Evolutionary conservation across 108 stramenopile species (phyloP).

Genomic region (Chaetoceros tenuissimus): DNA sequence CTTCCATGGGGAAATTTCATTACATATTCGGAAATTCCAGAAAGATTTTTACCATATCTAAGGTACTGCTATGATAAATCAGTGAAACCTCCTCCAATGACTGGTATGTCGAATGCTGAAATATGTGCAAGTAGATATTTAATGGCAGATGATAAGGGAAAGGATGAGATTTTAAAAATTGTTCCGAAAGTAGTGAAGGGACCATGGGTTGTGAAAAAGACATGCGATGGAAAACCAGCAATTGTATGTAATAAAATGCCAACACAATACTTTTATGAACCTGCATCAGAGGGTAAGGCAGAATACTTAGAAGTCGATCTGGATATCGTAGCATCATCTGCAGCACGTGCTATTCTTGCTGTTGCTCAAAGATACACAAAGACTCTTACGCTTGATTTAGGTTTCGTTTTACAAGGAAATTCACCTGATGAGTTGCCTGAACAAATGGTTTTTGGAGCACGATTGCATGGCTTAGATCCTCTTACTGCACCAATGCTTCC

Average conservation of each 20-base stretch:
- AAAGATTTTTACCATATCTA: conserved; percentile 56
- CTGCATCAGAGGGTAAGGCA: conserved; percentile 31
- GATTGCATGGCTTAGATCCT: conserved; percentile 83
- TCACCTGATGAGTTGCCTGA: conserved; percentile 68
- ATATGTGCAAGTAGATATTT: conserved; percentile 49
- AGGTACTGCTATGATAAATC: conserved; percentile 34
- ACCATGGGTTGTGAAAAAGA: conserved; percentile 73
- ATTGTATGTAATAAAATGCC: conserved; percentile 76
- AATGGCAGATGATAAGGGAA: conserved; percentile 35
- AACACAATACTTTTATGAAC: conserved; percentile 29
- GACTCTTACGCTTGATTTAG: conserved; percentile 68
- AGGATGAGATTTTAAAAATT: conserved; percentile 57
- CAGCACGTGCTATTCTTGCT: conserved; percentile 76
- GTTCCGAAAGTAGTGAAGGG: conserved; percentile 75
- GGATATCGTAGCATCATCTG: conserved; percentile 72
- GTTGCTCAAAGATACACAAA: conserved; percentile 67
- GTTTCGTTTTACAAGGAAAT: conserved; percentile 75
- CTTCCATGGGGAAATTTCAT: conserved; percentile 83
- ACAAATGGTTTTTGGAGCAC: conserved; percentile 67
- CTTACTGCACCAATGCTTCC: conserved; percentile 59
- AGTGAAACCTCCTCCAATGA: conserved; percentile 24
- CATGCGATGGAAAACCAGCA: conserved; percentile 78
- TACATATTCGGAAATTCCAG: conserved; percentile 78
- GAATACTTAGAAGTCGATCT: conserved; percentile 77
- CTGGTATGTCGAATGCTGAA: conserved; percentile 40